Conservation (phyloP, 2,329 filamentous ascomycete species). For the Paecilomyces sp. region DNA sequence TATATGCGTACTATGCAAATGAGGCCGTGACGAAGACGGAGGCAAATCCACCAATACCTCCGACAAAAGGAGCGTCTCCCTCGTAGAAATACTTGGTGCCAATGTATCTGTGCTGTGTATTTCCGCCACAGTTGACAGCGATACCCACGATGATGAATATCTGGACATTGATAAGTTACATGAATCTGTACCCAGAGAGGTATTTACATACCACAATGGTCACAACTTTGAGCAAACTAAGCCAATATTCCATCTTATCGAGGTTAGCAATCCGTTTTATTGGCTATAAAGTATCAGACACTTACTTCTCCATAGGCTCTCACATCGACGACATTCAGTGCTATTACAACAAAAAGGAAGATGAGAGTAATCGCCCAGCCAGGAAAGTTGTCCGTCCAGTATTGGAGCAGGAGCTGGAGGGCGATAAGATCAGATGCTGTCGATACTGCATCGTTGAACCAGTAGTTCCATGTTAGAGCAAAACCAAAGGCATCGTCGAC, state of each 20-base stretch:
- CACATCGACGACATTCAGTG: constrained; percentile 47
- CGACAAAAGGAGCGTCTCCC: constrained; percentile 57
- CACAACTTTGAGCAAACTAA: constrained; percentile 35
- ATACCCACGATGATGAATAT: constrained; percentile 60
- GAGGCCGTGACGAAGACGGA: constrained; percentile 57
- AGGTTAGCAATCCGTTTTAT: constrained; percentile 1
- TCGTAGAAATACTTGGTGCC: constrained; percentile 53
- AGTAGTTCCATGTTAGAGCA: constrained; percentile 43
- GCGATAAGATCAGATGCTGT: constrained; percentile 56
- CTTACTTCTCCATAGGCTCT: constrained; percentile 47
- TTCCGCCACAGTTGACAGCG: constrained; percentile 53
- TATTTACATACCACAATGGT: constrained; percentile 30
- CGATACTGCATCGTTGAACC: constrained; percentile 59
- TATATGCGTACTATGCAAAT: constrained; percentile 47
- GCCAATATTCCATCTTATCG: constrained; percentile 33
- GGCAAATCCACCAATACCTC: constrained; percentile 58
- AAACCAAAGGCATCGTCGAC: constrained; percentile 40
- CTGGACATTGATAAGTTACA: constrained; percentile 16
- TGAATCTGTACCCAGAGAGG: background rate
- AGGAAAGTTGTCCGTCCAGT: constrained; percentile 57
- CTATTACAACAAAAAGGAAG: constrained; percentile 51
- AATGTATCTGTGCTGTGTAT: constrained; percentile 48
- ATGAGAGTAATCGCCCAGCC: constrained; percentile 58
- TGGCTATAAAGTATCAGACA: constrained; percentile 1
- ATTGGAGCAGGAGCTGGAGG: constrained; percentile 51